Base-by-base conservation (phyloP, 768 basidiomycete genomes). In the Macrolepiota dolichaula region DNA sequence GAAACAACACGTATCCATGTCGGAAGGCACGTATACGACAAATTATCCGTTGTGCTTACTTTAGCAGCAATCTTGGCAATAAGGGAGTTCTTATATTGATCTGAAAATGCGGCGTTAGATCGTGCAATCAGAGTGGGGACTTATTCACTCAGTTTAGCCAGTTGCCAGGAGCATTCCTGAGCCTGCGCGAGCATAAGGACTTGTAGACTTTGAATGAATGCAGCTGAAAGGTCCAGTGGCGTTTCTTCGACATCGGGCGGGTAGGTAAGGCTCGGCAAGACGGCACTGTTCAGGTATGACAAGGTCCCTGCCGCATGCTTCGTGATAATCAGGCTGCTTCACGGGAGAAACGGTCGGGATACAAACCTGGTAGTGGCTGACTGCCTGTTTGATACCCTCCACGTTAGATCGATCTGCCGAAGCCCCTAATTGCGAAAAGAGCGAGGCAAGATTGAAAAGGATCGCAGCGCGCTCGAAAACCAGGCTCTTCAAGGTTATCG, bases 111-210 rank as follows among this genome's bases (percentile, higher is more conserved):
- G 51, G 38, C 27, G 52, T 61, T 49, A 60, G 59, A 61, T 32
- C 44, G 52, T 54, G 7, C n/a, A 1, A 47, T 38, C 44, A 19
- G 15, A 46, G 57, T 25, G 19, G 36, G 64, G 27, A 57, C 52
- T 59, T 37, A 63, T 80, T 66, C 66, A 93, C 94, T 91, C 61
- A 92, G 74, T 69, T 89, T 88, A 15, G 95, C 95, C 65, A 89
- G 84, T 70, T 96, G 95, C 96, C 96, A 98, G 44, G 87, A 93
- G 69, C 93, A 96, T 75, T 99, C 97, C 66, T 98, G 96, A 1
- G 95, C 96, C 72, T 98, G 94, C 0, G 94, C 94, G 4, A 96
- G 81, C 85, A 94, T 89, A 58, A 98, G 81, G 64, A 74, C 83
- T 68, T 92, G 85, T 46, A 97, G 69, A 27, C 85, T 79, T 51